Evolutionary conservation across 768 basidiomycete genomes (phyloP).

Genomic region (Pulveroboletus sp.): DNA sequence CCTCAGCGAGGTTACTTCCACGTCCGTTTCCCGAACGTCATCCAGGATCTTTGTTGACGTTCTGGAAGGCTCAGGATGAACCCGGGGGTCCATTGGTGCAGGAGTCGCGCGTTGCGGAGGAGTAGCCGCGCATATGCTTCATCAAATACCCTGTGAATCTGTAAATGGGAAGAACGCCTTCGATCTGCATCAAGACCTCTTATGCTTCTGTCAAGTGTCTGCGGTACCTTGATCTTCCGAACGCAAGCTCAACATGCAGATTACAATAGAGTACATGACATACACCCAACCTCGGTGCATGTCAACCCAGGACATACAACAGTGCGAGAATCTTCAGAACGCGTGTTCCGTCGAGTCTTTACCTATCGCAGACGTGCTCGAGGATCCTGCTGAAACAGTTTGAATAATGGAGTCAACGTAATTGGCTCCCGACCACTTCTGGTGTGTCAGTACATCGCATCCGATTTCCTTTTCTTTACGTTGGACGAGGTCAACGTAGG

Average conservation of each 20-base stretch:
- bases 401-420: slow-evolving; percentile 85
- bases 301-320: neutral
- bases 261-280: neutral
- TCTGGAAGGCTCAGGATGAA: neutral
- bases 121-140: neutral
- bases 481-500: slow-evolving; percentile 86
- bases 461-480: slow-evolving; percentile 84
- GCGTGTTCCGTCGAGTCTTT: slow-evolving; percentile 87
- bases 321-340: slow-evolving; percentile 43
- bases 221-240: slow-evolving; percentile 5
- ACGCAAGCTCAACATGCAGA: neutral
- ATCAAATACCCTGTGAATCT: neutral
- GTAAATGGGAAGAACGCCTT: neutral
- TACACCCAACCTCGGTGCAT: slow-evolving; percentile 3
- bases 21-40: neutral
- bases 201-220: neutral
- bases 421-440: slow-evolving; percentile 94
- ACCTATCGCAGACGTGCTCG: slow-evolving; percentile 78
- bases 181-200: slow-evolving; percentile 17
- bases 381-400: slow-evolving; percentile 82
- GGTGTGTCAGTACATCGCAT: slow-evolving; percentile 88
- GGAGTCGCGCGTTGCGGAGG: neutral
- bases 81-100: slow-evolving; percentile 2
- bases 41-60: neutral
- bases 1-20: slow-evolving; percentile 7